Conservation (phyloP, 345 rosid genomes). For the Arabis hirsuta region DNA sequence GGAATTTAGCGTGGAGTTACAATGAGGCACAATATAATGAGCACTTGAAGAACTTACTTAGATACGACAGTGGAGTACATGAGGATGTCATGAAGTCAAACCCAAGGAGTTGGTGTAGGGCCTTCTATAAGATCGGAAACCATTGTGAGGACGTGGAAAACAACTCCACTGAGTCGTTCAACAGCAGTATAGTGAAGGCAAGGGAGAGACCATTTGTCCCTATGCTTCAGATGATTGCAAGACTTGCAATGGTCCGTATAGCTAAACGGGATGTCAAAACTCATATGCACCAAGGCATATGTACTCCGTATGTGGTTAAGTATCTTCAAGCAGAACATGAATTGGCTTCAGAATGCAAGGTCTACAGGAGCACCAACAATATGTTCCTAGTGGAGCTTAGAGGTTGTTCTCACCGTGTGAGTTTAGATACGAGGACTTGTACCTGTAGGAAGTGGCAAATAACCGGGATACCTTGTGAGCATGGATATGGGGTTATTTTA, state of each 20-base stretch:
- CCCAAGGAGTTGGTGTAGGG: neutral
- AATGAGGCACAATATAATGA: neutral
- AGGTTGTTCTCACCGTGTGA: no score
- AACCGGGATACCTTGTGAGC: neutral
- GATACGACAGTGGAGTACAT: no score
- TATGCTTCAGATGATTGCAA: neutral
- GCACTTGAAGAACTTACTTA: no score
- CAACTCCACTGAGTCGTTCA: neutral
- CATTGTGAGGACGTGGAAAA: neutral
- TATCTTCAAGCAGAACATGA: no score
- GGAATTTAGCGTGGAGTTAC: neutral
- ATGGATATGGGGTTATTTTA: neutral
- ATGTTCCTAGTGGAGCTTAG: no score
- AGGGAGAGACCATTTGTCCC: neutral
- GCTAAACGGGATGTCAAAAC: neutral
- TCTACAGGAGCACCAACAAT: no score
- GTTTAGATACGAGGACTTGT: no score
- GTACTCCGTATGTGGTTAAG: no score
- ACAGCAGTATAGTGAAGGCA: neutral
- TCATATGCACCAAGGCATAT: no score
- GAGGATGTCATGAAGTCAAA: neutral
- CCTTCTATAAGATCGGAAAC: neutral
- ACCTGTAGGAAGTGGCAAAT: no score
- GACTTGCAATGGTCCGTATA: neutral
- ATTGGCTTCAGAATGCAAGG: no score